Evolutionary conservation across 2,329 filamentous ascomycete species (phyloP), one percentile per base, ranked within the genome.

Genomic region (Aureobasidium uvarum): DNA sequence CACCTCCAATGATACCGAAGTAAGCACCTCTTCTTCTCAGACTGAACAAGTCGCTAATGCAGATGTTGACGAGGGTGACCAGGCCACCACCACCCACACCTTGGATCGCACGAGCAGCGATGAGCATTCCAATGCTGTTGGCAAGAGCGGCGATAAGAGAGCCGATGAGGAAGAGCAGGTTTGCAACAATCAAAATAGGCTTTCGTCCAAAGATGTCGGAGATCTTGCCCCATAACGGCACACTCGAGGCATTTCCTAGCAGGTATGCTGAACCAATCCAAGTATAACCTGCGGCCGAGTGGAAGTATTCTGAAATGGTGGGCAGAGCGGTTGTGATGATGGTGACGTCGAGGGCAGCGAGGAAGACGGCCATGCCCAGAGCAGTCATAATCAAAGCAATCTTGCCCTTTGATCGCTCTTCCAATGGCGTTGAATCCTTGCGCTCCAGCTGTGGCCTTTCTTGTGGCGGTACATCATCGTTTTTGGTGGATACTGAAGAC

Each of bases 141-240:
- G 84, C 78, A 31, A 87, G 70, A 1, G 81, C 86, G 45, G 84
- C 84, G n/a, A 89, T 77, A 62, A 88, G 74, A 39, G 84, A 86
- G 28, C 85, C 86, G 18, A 86, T 74, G 64, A 89, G 81, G 77
- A 89, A 90, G 28, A 87, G 76, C 20, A 81, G 75, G 66, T 87
- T 87, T 20, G 85, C 85, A 3, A 83, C 70, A 16, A 89, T 76
- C 36, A 89, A 76, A 56, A 87, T 81, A 14, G 82, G 83, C 70
- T 89, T 90, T 46, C 87, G 80, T 2, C 87, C 87, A 77, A 84
- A 89, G 66, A 89, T 89, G 69, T 89, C 87, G 51, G 84, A 85
- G 25, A 88, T 76, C 71, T 88, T 88, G 25, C 85, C 85, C 84
- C 85, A 87, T 38, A 84, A 78, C 1, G 84, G 84, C 2, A 83